Conservation (phyloP, 148 eudicot genomes). For the Chenopodium quinoa region DNA sequence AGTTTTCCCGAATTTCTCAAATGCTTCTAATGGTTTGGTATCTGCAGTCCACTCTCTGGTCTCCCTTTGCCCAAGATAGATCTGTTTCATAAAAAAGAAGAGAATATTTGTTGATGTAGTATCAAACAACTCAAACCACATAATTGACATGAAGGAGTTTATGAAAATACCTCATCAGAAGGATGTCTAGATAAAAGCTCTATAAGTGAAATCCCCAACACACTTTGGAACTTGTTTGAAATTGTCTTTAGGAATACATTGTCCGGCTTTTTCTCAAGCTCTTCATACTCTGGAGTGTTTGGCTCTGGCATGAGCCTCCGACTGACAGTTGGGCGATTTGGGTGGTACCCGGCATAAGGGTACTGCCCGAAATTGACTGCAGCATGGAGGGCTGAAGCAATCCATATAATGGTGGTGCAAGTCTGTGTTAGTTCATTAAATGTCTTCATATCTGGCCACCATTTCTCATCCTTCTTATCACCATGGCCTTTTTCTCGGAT, state of each 20-base stretch:
- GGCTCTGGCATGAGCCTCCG: constrained; percentile 68
- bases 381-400: constrained; percentile 85
- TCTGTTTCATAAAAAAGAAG: neutral
- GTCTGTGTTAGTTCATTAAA: constrained; percentile 44
- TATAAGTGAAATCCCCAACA: constrained; percentile 65
- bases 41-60: constrained; percentile 62
- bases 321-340: constrained; percentile 75
- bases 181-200: constrained; percentile 83
- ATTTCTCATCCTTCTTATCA: constrained; percentile 66
- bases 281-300: constrained; percentile 57
- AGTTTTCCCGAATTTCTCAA: constrained; percentile 52
- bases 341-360: constrained; percentile 74
- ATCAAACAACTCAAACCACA: neutral
- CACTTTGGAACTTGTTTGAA: constrained; percentile 55
- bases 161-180: constrained; percentile 43
- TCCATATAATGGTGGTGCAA: constrained; percentile 75
- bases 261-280: constrained; percentile 57
- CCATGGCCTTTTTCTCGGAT: constrained; percentile 66
- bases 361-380: constrained; percentile 87
- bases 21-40: constrained; percentile 47
- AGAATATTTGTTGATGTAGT: neutral
- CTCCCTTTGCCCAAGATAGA: constrained; percentile 81
- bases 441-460: constrained; percentile 83
- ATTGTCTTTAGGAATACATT: constrained; percentile 57
- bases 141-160: neutral